phyloP scores from a whole-genome alignment of 306 rosid genomes.

The Vicia sativa region DNA sequence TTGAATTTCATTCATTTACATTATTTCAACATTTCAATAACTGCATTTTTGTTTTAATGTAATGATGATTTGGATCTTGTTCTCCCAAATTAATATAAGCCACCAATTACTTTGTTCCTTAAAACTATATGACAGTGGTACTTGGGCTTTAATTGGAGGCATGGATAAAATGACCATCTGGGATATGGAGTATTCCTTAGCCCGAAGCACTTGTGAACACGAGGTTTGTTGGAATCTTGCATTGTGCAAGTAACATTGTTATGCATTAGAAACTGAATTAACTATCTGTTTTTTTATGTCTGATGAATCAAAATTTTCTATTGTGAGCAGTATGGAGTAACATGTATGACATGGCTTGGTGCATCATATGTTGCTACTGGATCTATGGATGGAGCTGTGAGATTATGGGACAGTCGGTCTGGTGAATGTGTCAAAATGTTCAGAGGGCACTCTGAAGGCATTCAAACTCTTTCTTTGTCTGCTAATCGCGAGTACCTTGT shows the following conservation, averaged over 20 bases:
- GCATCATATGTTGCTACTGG: conserved; percentile 67
- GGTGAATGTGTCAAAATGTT: conserved; percentile 77
- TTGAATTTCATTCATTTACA: not conserved
- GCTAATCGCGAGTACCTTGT: conserved; percentile 66
- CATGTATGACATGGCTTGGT: conserved; percentile 83
- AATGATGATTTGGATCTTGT: conserved; percentile 6
- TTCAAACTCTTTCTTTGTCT: conserved; percentile 71
- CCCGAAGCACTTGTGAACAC: conserved; percentile 72
- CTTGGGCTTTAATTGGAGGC: conserved; percentile 86
- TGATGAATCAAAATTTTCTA: conserved; percentile 24
- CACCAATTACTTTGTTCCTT: conserved; percentile 24
- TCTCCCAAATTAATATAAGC: conserved; percentile 10
- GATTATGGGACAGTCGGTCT: conserved; percentile 82
- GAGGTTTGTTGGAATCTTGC: conserved; percentile 61
- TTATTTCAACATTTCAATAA: conserved; percentile 15
- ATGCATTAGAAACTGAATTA: conserved; percentile 19
- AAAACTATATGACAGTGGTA: conserved; percentile 50
- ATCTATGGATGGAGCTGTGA: conserved; percentile 72
- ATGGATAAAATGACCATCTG: conserved; percentile 83
- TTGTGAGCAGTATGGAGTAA: conserved; percentile 73
- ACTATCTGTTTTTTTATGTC: not conserved
- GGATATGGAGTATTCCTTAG: conserved; percentile 72
- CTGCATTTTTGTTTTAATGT: not conserved
- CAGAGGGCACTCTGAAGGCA: conserved; percentile 61
- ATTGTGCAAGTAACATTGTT: not conserved